Conservation (phyloP, 176 grass and related monocot species). For the Lolium perenne region DNA sequence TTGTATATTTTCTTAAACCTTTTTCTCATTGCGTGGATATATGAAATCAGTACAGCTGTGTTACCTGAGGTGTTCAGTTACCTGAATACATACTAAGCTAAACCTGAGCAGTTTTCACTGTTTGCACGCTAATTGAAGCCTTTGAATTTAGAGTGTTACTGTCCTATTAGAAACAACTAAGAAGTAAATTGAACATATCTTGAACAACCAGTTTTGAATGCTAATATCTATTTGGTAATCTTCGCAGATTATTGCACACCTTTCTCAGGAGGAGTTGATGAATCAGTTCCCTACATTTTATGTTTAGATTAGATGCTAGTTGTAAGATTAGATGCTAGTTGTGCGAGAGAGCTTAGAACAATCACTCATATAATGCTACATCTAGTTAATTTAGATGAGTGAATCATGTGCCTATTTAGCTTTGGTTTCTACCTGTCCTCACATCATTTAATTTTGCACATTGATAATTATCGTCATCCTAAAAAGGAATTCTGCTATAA, state of each 20-base stretch:
- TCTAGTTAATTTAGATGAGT: too few species aligned
- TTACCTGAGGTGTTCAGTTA: too few species aligned
- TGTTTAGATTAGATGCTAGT: too few species aligned
- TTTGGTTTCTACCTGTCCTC: too few species aligned
- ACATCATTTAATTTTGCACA: too few species aligned
- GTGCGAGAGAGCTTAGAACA: too few species aligned
- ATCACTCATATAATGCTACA: too few species aligned
- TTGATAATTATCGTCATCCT: too few species aligned
- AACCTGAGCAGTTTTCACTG: neutral
- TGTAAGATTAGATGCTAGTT: too few species aligned
- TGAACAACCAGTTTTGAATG: conserved; percentile 31
- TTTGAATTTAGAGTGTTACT: conserved; percentile 25
- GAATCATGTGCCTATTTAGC: too few species aligned
- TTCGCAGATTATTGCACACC: conserved; percentile 77
- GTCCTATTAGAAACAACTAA: neutral
- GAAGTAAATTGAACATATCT: neutral
- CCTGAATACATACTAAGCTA: conserved; percentile 7
- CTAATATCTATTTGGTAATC: conserved; percentile 31
- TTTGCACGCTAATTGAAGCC: conserved; percentile 47
- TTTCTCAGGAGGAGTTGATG: conserved; percentile 88
- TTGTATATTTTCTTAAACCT: neutral
- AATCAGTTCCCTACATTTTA: conserved; percentile 85
- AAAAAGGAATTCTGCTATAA: too few species aligned
- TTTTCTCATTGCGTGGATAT: neutral
- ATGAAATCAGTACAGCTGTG: neutral